phyloP scores from a whole-genome alignment of 345 rosid species.

The Moricandia arvensis region DNA sequence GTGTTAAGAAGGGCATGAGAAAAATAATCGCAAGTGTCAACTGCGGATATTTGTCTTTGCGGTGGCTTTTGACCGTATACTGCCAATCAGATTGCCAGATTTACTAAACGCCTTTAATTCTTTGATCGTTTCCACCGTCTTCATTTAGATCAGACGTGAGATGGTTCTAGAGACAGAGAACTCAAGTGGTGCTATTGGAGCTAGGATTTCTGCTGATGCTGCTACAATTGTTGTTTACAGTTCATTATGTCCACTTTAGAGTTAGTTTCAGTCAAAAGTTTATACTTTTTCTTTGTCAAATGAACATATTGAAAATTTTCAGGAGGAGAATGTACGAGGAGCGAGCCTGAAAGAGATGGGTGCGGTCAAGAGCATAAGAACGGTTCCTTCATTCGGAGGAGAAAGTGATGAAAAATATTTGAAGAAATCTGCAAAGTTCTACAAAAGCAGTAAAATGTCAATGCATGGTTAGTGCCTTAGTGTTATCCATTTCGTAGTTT shows the following conservation, averaged over 20 bases:
- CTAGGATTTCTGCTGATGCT: not conserved
- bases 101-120: not conserved
- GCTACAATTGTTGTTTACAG: not conserved
- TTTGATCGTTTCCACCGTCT: not conserved
- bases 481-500: not conserved
- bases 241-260: not conserved
- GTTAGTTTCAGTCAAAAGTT: not conserved
- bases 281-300: not conserved
- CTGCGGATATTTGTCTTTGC: not conserved
- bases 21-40: not conserved
- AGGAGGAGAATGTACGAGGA: not conserved
- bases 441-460: not conserved
- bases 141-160: not conserved
- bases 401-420: not conserved
- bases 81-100: not conserved
- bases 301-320: not conserved
- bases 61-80: not conserved
- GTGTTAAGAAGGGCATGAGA: not conserved
- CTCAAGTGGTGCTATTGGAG: not conserved
- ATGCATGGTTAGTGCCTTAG: not conserved
- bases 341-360: not conserved
- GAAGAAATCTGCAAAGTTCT: not conserved
- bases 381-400: not conserved
- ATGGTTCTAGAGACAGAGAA: not conserved
- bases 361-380: not conserved